Base-by-base conservation (phyloP, 176 grass and related monocot genomes). In the Aechmea fasciata region DNA sequence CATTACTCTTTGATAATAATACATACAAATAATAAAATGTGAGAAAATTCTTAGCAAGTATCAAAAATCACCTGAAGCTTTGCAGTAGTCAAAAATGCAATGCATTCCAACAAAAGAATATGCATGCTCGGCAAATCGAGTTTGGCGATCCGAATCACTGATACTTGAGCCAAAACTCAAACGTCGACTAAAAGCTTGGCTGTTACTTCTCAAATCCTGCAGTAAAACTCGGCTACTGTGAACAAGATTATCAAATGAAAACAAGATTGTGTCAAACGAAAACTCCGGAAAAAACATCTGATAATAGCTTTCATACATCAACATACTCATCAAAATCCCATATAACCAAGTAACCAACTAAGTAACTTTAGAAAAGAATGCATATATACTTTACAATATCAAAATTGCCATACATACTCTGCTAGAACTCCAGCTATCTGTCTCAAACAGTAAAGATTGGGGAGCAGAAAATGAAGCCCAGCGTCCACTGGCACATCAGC, bases 81-180 rank as follows among this genome's bases (percentile, higher is more conserved):
- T 99, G 74, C 86, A 93, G 77, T 83, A 83, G 72, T 99, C 95
- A 85, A 99, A 93, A 47, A 99, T 90, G 78, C 90, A 99, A 48
- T 94, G 95, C 95, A 99, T 88, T 83, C 95, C 95, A 82, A 99
- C 84, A 80, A 99, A 99, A 17, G 95, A 99, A 80, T 94, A 94
- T 52, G 84, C 87, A 73, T 84, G 87, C 26, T 99, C 90, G 0
- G 71, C 51, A 10, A 90, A 79, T 81, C 77, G 91, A 69, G 84
- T 71, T 57, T 86, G 87, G 13, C 72, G 80, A 24, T 99, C 94
- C 52, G 71, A 19, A 64, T 90, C 93, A 69, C 85, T 83, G 17
- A 64, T 72, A 59, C 74, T 97, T 81, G 90, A 90, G 75, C 75
- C 71, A 52, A 93, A 71, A 69, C 90, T 93, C 20, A 74, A 2